Evolutionary conservation across 2,329 filamentous ascomycete genomes (phyloP).

Genomic region (Ophiocordyceps australis): DNA sequence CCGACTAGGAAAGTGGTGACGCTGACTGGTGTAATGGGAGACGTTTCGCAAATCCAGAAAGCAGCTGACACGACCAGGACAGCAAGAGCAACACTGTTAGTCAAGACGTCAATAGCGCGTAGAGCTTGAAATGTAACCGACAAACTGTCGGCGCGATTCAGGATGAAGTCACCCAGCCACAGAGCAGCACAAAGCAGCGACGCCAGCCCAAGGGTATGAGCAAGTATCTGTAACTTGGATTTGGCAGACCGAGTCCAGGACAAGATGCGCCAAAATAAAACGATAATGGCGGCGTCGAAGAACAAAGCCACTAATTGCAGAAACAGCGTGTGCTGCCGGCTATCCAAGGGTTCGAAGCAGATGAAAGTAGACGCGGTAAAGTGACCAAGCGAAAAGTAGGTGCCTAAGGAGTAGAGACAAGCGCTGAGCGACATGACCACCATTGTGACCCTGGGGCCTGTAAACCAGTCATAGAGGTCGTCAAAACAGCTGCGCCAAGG

Average conservation of each 20-base stretch:
- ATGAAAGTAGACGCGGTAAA: conserved; percentile 28
- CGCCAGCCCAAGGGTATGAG: conserved; percentile 20
- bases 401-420: conserved; percentile 21
- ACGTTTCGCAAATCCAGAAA: conserved; percentile 27
- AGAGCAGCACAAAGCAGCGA: conserved; percentile 18
- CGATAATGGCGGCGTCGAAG: conserved; percentile 25
- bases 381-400: conserved; percentile 20
- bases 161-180: conserved; percentile 14
- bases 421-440: conserved; percentile 16
- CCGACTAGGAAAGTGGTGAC: conserved; percentile 25
- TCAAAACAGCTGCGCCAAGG: conserved; percentile 28
- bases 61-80: conserved; percentile 22
- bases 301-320: conserved; percentile 24
- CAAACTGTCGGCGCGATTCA: conserved; percentile 6
- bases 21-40: conserved; percentile 20
- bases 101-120: conserved; percentile 27
- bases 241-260: conserved; percentile 30
- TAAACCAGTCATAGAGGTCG: conserved; percentile 27
- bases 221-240: conserved; percentile 24
- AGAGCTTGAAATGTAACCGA: conserved; percentile 20
- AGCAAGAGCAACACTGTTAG: conserved; percentile 27
- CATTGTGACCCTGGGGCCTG: conserved; percentile 17
- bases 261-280: conserved; percentile 31
- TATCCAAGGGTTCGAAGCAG: conserved; percentile 26
- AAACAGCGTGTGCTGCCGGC: conserved; percentile 14